Percentiles rank a stretch among this genome's conserved stretches.
Evolutionary conservation across 768 basidiomycete genomes (phyloP).

Genomic region (Saitozyma sp.): DNA sequence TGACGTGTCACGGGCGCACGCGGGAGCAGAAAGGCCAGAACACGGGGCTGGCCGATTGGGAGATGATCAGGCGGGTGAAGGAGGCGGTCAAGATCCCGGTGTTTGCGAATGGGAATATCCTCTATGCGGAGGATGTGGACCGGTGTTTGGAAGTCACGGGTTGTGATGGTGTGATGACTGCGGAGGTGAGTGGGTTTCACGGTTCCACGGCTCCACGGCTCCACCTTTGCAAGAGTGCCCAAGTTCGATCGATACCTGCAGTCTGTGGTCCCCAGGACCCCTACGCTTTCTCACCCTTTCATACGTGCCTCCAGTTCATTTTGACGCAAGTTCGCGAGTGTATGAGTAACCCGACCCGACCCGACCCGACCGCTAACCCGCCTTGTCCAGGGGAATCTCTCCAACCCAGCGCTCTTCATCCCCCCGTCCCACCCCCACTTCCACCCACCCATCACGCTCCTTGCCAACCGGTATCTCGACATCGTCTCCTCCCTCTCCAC

Average conservation of each 20-base stretch:
- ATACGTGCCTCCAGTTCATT: too few species aligned
- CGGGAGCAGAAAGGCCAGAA: conserved; percentile 89
- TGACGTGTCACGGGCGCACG: conserved; percentile 88
- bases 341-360: too few species aligned
- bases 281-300: too few species aligned
- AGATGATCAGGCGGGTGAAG: conserved; percentile 86
- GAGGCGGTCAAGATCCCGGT: conserved; percentile 83
- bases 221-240: too few species aligned
- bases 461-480: conserved; percentile 82
- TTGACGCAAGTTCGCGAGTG: too few species aligned
- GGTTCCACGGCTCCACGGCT: background rate
- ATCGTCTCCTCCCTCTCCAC: conserved; percentile 74
- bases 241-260: too few species aligned
- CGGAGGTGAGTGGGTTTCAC: conserved; percentile 57
- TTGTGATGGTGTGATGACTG: conserved; percentile 89
- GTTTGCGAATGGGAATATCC: conserved; percentile 94
- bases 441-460: conserved; percentile 54
- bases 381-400: conserved; percentile 69
- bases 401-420: conserved; percentile 78
- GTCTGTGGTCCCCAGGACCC: too few species aligned
- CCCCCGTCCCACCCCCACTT: conserved; percentile 39
- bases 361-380: conserved; percentile 1
- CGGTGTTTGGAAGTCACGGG: conserved; percentile 79
- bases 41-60: conserved; percentile 82
- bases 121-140: conserved; percentile 79